Evolutionary conservation across 129 eudicot species (phyloP).

Genomic region (Erigeron canadensis): DNA sequence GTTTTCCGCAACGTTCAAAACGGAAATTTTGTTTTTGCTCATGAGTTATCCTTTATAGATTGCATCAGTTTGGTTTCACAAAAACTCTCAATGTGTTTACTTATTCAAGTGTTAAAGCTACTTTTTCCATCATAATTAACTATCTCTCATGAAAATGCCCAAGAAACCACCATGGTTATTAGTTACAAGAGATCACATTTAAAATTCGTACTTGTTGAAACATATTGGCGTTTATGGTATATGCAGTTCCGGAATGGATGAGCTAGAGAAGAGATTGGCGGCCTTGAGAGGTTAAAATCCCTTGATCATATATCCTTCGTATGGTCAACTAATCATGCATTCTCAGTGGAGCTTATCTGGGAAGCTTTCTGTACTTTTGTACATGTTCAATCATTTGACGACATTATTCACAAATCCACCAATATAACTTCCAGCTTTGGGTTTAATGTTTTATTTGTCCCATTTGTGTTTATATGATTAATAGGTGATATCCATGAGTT

Average conservation of each 20-base stretch:
- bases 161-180: background rate
- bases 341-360: slow-evolving; percentile 6
- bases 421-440: slow-evolving; percentile 20
- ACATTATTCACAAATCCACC: slow-evolving; percentile 25
- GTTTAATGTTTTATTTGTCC: slow-evolving; percentile 13
- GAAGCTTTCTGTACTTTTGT: slow-evolving; percentile 32
- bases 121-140: too few relatives aligned
- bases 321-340: slow-evolving; percentile 16
- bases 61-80: background rate
- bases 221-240: slow-evolving; percentile 14
- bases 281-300: slow-evolving; percentile 57
- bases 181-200: background rate
- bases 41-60: background rate
- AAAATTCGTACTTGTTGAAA: background rate
- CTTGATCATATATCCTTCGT: slow-evolving; percentile 32
- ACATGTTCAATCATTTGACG: slow-evolving; percentile 31
- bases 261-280: slow-evolving; percentile 91
- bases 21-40: background rate
- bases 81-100: background rate
- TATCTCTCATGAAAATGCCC: too few relatives aligned
- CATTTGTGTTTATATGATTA: slow-evolving; percentile 1
- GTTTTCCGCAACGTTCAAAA: background rate
- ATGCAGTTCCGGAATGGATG: slow-evolving; percentile 81
- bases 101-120: background rate
- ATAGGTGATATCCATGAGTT: too few relatives aligned